Percentiles rank a stretch among this genome's conserved stretches.
These are phyloP conservation scores for Cordyceps fumosorosea DNA, from an alignment of 2,329 filamentous ascomycete species.

Conservation along the genomic window DNA sequence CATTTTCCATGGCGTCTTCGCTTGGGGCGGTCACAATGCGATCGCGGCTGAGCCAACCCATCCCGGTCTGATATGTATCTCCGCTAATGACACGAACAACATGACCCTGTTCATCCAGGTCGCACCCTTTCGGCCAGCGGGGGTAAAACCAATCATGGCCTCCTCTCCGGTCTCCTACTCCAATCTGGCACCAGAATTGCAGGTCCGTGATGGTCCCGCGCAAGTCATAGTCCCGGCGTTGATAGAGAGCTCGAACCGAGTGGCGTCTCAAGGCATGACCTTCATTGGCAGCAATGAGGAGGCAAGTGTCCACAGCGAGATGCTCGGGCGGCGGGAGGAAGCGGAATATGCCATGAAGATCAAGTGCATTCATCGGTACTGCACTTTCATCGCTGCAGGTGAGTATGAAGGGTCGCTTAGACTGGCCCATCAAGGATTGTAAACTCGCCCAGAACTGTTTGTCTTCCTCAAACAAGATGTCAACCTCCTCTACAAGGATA, in stretches of 20 bases:
- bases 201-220: conserved; percentile 77
- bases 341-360: conserved; percentile 78
- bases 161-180: conserved; percentile 78
- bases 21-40: conserved; percentile 31
- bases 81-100: conserved; percentile 73
- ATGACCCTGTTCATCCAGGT: conserved; percentile 60
- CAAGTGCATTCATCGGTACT: conserved; percentile 68
- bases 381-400: conserved; percentile 89
- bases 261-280: conserved; percentile 69
- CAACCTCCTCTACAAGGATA: conserved; percentile 89
- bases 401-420: conserved; percentile 86
- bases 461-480: conserved; percentile 91
- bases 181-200: conserved; percentile 96
- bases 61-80: conserved; percentile 67
- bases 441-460: conserved; percentile 90
- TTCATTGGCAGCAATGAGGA: conserved; percentile 79
- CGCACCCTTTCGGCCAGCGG: conserved; percentile 65
- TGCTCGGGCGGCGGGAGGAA: conserved; percentile 60
- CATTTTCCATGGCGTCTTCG: conserved; percentile 46
- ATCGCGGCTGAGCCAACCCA: conserved; percentile 71
- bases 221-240: conserved; percentile 63
- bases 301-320: conserved; percentile 70
- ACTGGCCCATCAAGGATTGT: conserved; percentile 68
- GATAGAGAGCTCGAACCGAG: conserved; percentile 64
- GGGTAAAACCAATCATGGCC: conserved; percentile 87